Percentiles rank a stretch among this genome's conserved stretches.
These are phyloP conservation scores for Haplosporangium gracile DNA, from an alignment of 192 early-diverging fungal species.

Conservation along the genomic window DNA sequence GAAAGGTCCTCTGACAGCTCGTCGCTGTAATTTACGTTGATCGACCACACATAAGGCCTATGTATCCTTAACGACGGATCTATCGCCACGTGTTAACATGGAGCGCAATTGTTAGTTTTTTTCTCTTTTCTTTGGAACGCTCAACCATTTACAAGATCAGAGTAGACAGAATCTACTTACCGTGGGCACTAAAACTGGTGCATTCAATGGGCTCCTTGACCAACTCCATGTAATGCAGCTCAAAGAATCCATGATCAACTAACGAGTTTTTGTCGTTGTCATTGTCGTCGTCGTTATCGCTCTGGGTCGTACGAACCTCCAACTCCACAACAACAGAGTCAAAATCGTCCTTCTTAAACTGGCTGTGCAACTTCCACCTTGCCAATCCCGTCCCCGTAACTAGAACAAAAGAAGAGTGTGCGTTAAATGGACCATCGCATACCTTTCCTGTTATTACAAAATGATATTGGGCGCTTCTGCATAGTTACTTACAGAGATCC, in stretches of 20 bases:
- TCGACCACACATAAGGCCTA: background rate
- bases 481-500: background rate
- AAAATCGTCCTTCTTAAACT: background rate
- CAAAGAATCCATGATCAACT: background rate
- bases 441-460: background rate
- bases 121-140: background rate
- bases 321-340: background rate
- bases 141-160: background rate
- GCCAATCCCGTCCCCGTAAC: background rate
- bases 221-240: background rate
- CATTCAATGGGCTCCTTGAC: background rate
- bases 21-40: background rate
- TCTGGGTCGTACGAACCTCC: background rate
- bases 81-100: background rate
- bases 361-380: constrained; percentile 2
- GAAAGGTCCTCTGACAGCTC: background rate
- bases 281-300: background rate
- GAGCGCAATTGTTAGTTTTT: background rate
- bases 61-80: background rate
- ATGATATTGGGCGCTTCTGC: background rate
- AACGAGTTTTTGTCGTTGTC: background rate
- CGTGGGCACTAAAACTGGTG: background rate
- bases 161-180: background rate
- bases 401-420: background rate
- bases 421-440: background rate